Conservation (phyloP, 768 basidiomycete species). For the Pleurotus citrinopileatus region DNA sequence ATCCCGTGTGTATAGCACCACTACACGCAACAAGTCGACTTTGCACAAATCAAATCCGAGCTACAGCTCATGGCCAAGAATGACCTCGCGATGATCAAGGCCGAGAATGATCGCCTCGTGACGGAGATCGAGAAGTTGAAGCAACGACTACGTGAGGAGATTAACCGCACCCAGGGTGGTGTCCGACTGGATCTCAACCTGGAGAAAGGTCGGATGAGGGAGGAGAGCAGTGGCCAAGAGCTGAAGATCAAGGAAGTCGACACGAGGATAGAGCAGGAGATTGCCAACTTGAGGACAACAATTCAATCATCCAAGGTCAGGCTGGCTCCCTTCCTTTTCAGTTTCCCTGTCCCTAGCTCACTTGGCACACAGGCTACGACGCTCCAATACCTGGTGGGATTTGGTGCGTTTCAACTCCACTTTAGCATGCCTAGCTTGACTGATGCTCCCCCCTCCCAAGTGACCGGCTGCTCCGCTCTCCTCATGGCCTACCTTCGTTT, state of each 20-base stretch:
- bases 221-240: slow-evolving; percentile 89
- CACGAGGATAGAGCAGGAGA: slow-evolving; percentile 95
- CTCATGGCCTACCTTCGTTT: slow-evolving; percentile 89
- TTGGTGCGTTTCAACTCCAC: slow-evolving; percentile 51
- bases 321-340: background rate
- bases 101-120: slow-evolving; percentile 92
- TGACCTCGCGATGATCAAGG: slow-evolving; percentile 91
- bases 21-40: slow-evolving; percentile 95
- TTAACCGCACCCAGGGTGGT: slow-evolving; percentile 87
- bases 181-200: slow-evolving; percentile 93
- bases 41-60: slow-evolving; percentile 94
- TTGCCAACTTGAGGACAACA: slow-evolving; percentile 77
- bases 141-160: slow-evolving; percentile 88
- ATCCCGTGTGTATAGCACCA: slow-evolving; percentile 59
- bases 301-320: slow-evolving; percentile 83
- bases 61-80: slow-evolving; percentile 96
- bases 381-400: slow-evolving; percentile 83
- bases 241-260: slow-evolving; percentile 98
- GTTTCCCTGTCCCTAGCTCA: slow-evolving; percentile 1
- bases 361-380: slow-evolving; percentile 62
- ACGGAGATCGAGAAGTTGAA: slow-evolving; percentile 93
- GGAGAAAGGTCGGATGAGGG: slow-evolving; percentile 94
- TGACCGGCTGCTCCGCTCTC: slow-evolving; percentile 82
- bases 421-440: slow-evolving; percentile 9
- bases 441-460: slow-evolving; percentile 38